phyloP scores from a whole-genome alignment of 257 asterid species.

The Nicotiana paniculata region DNA sequence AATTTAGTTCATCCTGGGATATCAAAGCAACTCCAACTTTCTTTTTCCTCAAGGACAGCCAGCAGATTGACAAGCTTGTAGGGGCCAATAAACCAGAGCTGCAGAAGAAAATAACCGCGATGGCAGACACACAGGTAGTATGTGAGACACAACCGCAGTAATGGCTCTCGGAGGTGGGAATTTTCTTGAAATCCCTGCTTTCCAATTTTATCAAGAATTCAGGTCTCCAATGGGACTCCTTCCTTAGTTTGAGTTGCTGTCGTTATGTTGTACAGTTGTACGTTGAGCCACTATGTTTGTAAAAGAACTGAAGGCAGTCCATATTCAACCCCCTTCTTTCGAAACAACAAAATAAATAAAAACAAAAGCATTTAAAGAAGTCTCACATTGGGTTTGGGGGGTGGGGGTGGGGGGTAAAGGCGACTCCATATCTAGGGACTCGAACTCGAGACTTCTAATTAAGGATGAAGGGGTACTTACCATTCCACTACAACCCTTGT shows the following conservation, averaged over 20 bases:
- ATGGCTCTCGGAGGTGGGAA: background rate
- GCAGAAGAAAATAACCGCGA: conserved; percentile 64
- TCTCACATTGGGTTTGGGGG: no score
- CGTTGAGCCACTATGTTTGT: background rate
- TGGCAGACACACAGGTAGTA: conserved; percentile 42
- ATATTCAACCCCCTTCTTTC: background rate
- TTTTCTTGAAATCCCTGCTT: background rate
- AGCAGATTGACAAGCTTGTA: conserved; percentile 85
- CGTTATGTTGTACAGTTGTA: conserved; percentile 1
- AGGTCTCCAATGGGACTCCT: background rate
- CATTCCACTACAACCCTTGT: no score
- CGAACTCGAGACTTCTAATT: no score
- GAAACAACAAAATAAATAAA: no score
- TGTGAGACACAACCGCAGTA: conserved; percentile 18
- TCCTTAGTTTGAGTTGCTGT: background rate
- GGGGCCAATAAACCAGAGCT: conserved; percentile 96
- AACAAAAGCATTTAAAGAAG: no score
- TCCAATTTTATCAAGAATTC: background rate
- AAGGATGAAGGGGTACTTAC: no score
- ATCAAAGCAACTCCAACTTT: conserved; percentile 99
- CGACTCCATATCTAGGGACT: no score
- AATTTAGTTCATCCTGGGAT: conserved; percentile 92
- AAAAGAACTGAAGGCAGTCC: background rate
- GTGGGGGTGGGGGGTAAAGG: no score
- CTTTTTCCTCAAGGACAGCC: conserved; percentile 80